Evolutionary conservation across 2,329 filamentous ascomycete genomes (phyloP).

Genomic region (Fusarium sp.): DNA sequence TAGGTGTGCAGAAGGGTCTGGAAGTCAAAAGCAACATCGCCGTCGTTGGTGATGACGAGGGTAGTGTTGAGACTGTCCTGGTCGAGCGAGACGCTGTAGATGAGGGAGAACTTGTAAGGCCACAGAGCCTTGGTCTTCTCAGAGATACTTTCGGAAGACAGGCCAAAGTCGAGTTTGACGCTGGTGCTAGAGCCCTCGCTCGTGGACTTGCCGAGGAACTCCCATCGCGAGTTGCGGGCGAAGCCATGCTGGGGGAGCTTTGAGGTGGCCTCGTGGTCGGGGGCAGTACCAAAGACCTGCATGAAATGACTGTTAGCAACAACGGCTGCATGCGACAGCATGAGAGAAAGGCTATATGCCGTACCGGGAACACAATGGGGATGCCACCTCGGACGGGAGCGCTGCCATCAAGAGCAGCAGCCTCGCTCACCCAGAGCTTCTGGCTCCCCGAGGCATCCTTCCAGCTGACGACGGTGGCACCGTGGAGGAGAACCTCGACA

Average conservation of each 20-base stretch:
- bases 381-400: slow-evolving; percentile 94
- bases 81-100: slow-evolving; percentile 92
- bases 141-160: slow-evolving; percentile 81
- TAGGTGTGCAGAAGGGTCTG: slow-evolving; percentile 95
- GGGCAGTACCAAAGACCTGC: slow-evolving; percentile 88
- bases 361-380: slow-evolving; percentile 92
- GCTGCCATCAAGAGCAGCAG: slow-evolving; percentile 85
- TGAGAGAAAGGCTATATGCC: slow-evolving; percentile 49
- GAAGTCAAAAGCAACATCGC: slow-evolving; percentile 86
- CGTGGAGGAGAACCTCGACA: slow-evolving; percentile 88
- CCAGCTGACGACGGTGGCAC: slow-evolving; percentile 95
- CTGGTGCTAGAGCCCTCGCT: slow-evolving; percentile 71
- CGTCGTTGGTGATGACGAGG: slow-evolving; percentile 91
- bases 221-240: slow-evolving; percentile 91
- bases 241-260: slow-evolving; percentile 94
- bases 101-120: slow-evolving; percentile 89
- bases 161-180: slow-evolving; percentile 96
- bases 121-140: slow-evolving; percentile 80
- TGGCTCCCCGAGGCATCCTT: slow-evolving; percentile 85
- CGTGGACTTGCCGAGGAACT: slow-evolving; percentile 89
- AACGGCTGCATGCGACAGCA: neutral
- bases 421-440: slow-evolving; percentile 89
- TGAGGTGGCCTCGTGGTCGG: slow-evolving; percentile 82
- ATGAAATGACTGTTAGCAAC: slow-evolving; percentile 4
- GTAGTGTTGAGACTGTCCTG: slow-evolving; percentile 83